These are phyloP conservation scores for Russula foetens DNA, from an alignment of 768 basidiomycete genomes.

Conservation along the genomic window DNA sequence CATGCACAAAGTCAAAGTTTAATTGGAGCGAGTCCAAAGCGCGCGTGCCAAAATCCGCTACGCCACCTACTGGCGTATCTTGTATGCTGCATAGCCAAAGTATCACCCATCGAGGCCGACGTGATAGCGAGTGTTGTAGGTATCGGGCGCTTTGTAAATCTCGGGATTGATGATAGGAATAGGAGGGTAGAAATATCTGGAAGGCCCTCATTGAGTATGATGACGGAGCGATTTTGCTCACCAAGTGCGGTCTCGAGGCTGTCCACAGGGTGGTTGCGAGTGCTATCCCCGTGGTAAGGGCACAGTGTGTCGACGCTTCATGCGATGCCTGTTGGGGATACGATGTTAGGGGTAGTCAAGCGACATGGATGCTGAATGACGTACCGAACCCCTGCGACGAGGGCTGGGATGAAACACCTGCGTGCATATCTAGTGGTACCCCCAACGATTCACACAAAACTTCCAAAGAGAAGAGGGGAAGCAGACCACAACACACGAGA, in stretches of 20 bases:
- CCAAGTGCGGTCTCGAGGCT: constrained; percentile 78
- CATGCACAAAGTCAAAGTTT: neutral
- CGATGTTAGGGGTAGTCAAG: neutral
- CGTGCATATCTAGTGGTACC: constrained; percentile 65
- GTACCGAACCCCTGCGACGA: constrained; percentile 76
- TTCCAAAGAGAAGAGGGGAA: no score
- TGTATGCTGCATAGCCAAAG: constrained; percentile 37
- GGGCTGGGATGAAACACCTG: constrained; percentile 71
- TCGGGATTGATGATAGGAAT: constrained; percentile 62
- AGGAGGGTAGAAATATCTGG: constrained; percentile 70
- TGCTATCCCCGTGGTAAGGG: constrained; percentile 69
- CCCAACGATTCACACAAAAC: constrained; percentile 73
- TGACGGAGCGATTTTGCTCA: constrained; percentile 25
- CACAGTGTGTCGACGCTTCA: constrained; percentile 69
- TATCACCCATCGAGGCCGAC: constrained; percentile 51
- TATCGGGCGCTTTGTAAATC: constrained; percentile 61
- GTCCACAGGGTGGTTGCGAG: constrained; percentile 62
- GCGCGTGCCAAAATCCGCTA: neutral
- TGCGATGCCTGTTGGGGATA: neutral
- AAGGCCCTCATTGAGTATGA: no score
- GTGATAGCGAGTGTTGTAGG: constrained; percentile 52
- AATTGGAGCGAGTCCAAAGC: neutral
- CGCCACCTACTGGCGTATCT: constrained; percentile 5
- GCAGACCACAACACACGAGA: no score
- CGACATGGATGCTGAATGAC: constrained; percentile 19